Conservation (phyloP, 805 yeast species). For the Lachancea thermotolerans region DNA sequence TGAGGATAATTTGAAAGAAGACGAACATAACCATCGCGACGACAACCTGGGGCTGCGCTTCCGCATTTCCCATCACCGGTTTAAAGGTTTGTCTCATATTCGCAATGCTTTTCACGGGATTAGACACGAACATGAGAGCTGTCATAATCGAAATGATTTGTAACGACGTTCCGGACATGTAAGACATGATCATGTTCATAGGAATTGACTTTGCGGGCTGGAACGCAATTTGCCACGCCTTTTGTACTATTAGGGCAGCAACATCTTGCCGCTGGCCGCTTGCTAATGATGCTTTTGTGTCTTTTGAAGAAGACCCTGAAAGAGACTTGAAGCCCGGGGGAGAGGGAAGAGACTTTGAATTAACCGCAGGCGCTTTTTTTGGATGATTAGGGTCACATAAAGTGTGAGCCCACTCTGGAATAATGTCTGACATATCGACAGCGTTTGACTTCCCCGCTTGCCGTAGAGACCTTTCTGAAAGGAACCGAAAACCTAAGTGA, state of each 20-base stretch:
- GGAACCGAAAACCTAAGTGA: no score
- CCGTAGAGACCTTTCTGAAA: no score
- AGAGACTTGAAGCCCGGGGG: constrained; percentile 25
- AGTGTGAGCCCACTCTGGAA: constrained; percentile 16
- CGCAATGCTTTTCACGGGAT: constrained; percentile 68
- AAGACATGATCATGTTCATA: constrained; percentile 83
- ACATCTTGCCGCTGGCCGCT: constrained; percentile 1
- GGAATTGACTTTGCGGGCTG: constrained; percentile 84
- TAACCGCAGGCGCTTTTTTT: constrained; percentile 6
- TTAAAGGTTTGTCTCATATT: constrained; percentile 50
- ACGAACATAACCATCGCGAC: constrained; percentile 44
- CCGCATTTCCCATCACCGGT: constrained; percentile 35
- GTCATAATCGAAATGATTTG: constrained; percentile 89
- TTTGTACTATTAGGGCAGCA: constrained; percentile 34
- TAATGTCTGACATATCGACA: constrained; percentile 1
- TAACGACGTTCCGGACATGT: constrained; percentile 84
- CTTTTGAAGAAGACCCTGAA: not conserved
- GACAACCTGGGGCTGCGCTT: constrained; percentile 17
- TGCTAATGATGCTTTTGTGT: not conserved
- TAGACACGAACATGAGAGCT: constrained; percentile 75
- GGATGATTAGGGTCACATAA: constrained; percentile 10
- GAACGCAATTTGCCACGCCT: constrained; percentile 81
- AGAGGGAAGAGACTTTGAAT: constrained; percentile 14
- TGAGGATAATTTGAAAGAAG: constrained; percentile 43
- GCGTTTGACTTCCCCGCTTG: not conserved